Percentiles rank a stretch among this genome's conserved stretches.
Conservation (phyloP, 169 alveolate genomes). For the Eimeria sp. region DNA sequence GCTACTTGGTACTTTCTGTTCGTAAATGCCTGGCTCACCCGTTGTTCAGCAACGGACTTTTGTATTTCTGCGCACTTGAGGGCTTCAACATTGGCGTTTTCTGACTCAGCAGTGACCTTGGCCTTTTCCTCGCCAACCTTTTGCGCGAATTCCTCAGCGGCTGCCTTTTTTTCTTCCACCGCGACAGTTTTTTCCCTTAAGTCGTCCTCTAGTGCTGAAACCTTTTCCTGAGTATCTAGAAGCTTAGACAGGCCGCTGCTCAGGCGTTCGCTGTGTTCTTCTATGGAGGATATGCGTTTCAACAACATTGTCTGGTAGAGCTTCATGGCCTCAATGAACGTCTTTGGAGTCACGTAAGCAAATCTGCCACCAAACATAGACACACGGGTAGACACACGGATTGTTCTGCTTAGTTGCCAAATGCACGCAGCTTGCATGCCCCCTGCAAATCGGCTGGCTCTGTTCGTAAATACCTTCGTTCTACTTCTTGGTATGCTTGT, state of each 20-base stretch:
- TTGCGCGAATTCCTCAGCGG: slow-evolving; percentile 96
- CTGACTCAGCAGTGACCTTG: slow-evolving; percentile 95
- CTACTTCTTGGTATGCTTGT: slow-evolving; percentile 56
- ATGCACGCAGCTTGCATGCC: not conserved
- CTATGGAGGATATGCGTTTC: slow-evolving; percentile 87
- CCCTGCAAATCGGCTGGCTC: not conserved
- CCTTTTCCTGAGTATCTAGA: slow-evolving; percentile 93
- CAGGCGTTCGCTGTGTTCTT: slow-evolving; percentile 91
- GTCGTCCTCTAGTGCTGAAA: slow-evolving; percentile 93
- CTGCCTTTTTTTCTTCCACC: slow-evolving; percentile 95
- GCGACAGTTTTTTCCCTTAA: slow-evolving; percentile 93
- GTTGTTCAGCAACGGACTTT: slow-evolving; percentile 93
- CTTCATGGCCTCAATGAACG: slow-evolving; percentile 97
- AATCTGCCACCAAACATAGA: slow-evolving; percentile 83
- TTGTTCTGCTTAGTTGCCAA: not conserved
- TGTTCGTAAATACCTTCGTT: slow-evolving; percentile 20
- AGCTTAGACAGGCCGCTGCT: slow-evolving; percentile 95
- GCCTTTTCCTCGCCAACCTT: slow-evolving; percentile 96
- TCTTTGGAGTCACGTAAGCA: slow-evolving; percentile 98
- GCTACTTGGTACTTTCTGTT: not conserved
- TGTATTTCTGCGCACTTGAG: slow-evolving; percentile 95
- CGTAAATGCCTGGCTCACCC: slow-evolving; percentile 64
- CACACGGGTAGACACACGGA: too few relatives aligned
- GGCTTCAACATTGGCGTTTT: slow-evolving; percentile 96
- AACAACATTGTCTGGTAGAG: slow-evolving; percentile 94